A percentile compares a stretch with the other conserved stretches of the same genome.
Conservation (phyloP, 768 basidiomycete species). For the Mycena galopus region DNA sequence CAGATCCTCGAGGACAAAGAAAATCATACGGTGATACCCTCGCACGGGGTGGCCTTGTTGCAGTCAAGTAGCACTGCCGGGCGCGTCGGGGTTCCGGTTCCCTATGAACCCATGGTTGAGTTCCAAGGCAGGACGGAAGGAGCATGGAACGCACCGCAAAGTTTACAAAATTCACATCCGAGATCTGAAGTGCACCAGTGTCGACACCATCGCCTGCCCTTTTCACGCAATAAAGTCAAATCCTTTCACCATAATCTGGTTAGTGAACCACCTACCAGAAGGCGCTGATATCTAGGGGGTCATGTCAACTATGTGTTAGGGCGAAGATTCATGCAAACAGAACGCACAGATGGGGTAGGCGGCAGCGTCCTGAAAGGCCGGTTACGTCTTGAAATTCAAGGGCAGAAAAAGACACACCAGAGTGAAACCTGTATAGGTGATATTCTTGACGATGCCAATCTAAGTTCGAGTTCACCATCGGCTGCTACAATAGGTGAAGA, state of each 20-base stretch:
- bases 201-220: background rate
- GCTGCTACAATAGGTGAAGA: background rate
- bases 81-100: too few relatives aligned
- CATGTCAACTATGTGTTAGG: too few relatives aligned
- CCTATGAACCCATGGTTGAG: too few relatives aligned
- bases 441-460: constrained; percentile 38
- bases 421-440: constrained; percentile 36
- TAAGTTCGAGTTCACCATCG: background rate
- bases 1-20: background rate
- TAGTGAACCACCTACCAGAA: background rate
- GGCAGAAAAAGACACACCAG: constrained; percentile 9
- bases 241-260: too few relatives aligned
- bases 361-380: background rate
- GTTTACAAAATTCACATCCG: too few relatives aligned
- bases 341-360: constrained; percentile 19
- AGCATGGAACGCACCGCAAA: too few relatives aligned
- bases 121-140: too few relatives aligned
- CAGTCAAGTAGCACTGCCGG: too few relatives aligned
- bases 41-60: constrained; percentile 29
- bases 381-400: background rate
- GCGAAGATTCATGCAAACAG: too few relatives aligned
- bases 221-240: background rate
- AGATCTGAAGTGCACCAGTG: too few relatives aligned
- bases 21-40: constrained; percentile 29
- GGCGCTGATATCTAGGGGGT: too few relatives aligned